Percentiles rank a stretch among this genome's conserved stretches.
Evolutionary conservation across 148 eudicot species (phyloP).

Genomic region (Fallopia convolvulus): DNA sequence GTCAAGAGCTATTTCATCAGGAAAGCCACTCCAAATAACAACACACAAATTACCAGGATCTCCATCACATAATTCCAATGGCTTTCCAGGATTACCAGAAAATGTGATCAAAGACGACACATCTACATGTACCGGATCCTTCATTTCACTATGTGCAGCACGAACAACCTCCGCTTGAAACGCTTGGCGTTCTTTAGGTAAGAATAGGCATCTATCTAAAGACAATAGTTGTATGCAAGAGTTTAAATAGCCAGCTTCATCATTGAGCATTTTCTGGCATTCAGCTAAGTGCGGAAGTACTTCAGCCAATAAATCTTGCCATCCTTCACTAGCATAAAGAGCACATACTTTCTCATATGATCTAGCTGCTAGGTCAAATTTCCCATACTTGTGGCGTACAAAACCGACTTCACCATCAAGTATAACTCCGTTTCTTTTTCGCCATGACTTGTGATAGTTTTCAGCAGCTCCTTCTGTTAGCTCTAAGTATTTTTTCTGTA

Average conservation of each 20-base stretch:
- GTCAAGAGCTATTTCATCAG: constrained; percentile 91
- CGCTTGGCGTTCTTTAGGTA: constrained; percentile 75
- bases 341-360: constrained; percentile 96
- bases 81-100: constrained; percentile 80
- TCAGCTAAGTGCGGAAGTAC: constrained; percentile 93
- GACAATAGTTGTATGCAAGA: constrained; percentile 91
- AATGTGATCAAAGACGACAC: constrained; percentile 91
- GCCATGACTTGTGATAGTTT: constrained; percentile 89
- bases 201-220: constrained; percentile 75
- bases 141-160: constrained; percentile 90
- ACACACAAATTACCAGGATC: constrained; percentile 87
- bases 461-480: constrained; percentile 87
- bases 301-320: constrained; percentile 94
- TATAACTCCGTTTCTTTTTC: constrained; percentile 96
- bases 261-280: constrained; percentile 86
- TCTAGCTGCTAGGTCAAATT: constrained; percentile 74
- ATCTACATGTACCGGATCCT: constrained; percentile 88
- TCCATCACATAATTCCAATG: constrained; percentile 83
- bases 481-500: constrained; percentile 81
- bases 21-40: constrained; percentile 94
- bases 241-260: constrained; percentile 88
- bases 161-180: constrained; percentile 75
- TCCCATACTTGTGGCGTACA: constrained; percentile 68
- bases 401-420: constrained; percentile 97
- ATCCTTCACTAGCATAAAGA: constrained; percentile 93